phyloP scores from a whole-genome alignment of 345 rosid genomes.

The Dimocarpus longan region DNA sequence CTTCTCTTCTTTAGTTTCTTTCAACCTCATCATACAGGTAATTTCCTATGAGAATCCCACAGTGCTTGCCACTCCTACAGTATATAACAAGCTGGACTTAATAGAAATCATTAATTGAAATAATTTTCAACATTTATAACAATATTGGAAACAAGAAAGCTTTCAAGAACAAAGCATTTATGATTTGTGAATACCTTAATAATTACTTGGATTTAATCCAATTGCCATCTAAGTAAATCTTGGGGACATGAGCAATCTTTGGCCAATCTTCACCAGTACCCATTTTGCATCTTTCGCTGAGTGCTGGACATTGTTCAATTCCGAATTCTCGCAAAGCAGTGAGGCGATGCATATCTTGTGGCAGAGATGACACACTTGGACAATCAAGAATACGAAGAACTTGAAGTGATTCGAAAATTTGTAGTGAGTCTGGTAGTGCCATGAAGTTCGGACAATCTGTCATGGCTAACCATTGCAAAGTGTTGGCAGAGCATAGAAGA shows the following conservation, averaged over 20 bases:
- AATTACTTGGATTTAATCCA: constrained; percentile 14
- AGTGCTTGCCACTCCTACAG: too few species aligned
- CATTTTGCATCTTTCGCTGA: constrained; percentile 14
- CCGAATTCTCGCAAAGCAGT: constrained; percentile 20
- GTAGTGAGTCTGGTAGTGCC: constrained; percentile 18
- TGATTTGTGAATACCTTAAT: not conserved
- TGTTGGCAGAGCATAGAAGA: constrained; percentile 18
- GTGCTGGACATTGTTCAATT: constrained; percentile 15
- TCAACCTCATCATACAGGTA: too few species aligned
- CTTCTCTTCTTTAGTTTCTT: too few species aligned
- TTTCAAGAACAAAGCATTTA: too few species aligned
- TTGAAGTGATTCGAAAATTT: constrained; percentile 14
- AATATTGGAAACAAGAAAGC: too few species aligned
- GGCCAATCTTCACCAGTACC: constrained; percentile 35
- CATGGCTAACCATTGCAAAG: constrained; percentile 1
- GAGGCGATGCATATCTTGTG: constrained; percentile 19
- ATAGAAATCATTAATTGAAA: too few species aligned
- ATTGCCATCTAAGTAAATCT: constrained; percentile 27
- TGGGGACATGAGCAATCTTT: constrained; percentile 32
- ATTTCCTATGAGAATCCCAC: too few species aligned
- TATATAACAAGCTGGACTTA: too few species aligned
- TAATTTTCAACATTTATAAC: too few species aligned
- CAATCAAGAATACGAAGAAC: constrained; percentile 19
- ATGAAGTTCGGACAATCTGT: constrained; percentile 20
- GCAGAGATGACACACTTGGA: constrained; percentile 13